Evolutionary conservation across 805 yeast genomes (phyloP), one percentile per base, ranked within the genome.

Genomic region (Blastobotrys chiropterorum): DNA sequence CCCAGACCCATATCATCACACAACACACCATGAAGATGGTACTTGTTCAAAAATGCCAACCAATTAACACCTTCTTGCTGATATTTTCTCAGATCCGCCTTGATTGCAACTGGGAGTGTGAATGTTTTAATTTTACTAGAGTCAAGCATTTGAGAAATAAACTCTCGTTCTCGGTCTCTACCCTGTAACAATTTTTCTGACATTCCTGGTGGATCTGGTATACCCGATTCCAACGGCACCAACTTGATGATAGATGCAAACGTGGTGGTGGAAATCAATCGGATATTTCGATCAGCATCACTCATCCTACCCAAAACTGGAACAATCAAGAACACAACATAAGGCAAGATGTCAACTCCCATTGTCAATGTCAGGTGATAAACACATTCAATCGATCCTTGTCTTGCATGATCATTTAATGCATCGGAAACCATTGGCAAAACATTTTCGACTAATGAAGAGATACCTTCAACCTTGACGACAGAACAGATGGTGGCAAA

Each of bases 1-100:
- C 99, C 99, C 30, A 94, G 76, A 4, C 99, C 99, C 99, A 94
- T 94, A 81, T 94, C 99, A 67, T 94, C 99, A 80, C 99, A 94
- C 47, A 94, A 74, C 62, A 94, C 92, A 50, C 99, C 99, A 71
- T 94, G 99, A 49, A 94, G 73, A 67, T 92, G 96, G 65, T 94
- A 94, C 62, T 87, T 87, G 71, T 94, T 94, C 62, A 94, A 76
- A 64, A 94, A 94, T 6, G 96, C 96, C 50, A 94, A 75, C 99
- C 99, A 94, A 66, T 92, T 94, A 39, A 94, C 95, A 68, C 99
- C 99, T 55, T 94, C 98, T 67, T 94, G 98, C 71, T 94, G 99
- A 65, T 94, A 94, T 56, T 87, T 86, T 66, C 99, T 81, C 56
- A 94, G 75, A 0, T 95, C 88, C 0, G 99, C 99, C 56, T 88